Evolutionary conservation across 176 grass and related monocot genomes (phyloP), one percentile per base, ranked within the genome.

Genomic region (Carex myosuroides): DNA sequence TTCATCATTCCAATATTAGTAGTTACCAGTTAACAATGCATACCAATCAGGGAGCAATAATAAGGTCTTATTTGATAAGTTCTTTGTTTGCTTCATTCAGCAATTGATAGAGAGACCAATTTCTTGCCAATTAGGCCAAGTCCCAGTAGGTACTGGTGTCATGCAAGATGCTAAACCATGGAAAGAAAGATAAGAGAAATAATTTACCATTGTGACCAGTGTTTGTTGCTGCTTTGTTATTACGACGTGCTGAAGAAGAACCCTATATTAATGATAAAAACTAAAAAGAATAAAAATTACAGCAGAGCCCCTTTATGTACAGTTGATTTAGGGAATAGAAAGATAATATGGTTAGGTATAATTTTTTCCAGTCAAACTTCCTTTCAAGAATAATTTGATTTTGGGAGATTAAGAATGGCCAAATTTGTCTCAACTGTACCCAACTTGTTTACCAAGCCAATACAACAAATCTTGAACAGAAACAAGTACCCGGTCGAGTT

Each of bases 11-110:
- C 50, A 53, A 32, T 56, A 17, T 17, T 56, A 32, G 73, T 50
- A 76, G 21, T 13, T 18, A 77, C 10, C 26, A 13, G 50, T 56
- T 77, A 77, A 48, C 69, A 72, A 50, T 6, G 69, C 9, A 50
- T 48, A 13, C n/a, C 70, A 73, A 70, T 50, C 70, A 67, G 30
- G 75, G 87, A n/a, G 72, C 90, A 55, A 74, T 86, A 84, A 82
- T 73, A 85, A 93, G 82, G 74, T 85, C 78, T 84, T 91, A 83
- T 41, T 59, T 8, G 78, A 18, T 18, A 84, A 33, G 35, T 67
- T 81, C 13, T 44, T 70, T 55, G 18, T 77, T 52, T 55, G 14
- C 17, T 29, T 77, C 44, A 76, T 54, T 30, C 44, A 14, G 48
- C 30, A 30, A 29, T 30, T 26, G 5, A 50, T 73, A 42, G 35